Conservation (phyloP, 805 yeast species). For the Kregervanrija fluxuum region DNA sequence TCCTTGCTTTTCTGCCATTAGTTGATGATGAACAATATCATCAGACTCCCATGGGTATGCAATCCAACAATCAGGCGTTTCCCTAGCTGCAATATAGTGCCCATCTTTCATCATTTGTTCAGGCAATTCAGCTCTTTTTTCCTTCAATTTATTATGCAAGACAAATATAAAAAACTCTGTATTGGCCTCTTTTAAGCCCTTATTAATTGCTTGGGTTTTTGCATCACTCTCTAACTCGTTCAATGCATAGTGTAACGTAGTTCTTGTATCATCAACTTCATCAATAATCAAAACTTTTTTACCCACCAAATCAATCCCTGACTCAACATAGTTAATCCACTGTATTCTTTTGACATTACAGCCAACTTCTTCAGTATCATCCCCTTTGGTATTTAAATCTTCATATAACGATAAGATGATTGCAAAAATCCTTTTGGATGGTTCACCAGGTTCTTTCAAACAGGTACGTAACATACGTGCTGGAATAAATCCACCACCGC, state of each 20-base stretch:
- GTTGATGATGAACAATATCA: constrained; percentile 68
- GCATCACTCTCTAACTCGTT: constrained; percentile 70
- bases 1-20: constrained; percentile 67
- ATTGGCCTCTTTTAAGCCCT: constrained; percentile 42
- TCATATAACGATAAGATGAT: constrained; percentile 89
- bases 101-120: constrained; percentile 50
- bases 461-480: constrained; percentile 94
- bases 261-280: constrained; percentile 83
- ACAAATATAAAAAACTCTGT: constrained; percentile 73
- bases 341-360: constrained; percentile 69
- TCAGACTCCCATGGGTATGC: constrained; percentile 84
- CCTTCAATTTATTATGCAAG: constrained; percentile 67
- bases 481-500: constrained; percentile 87
- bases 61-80: constrained; percentile 75
- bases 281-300: constrained; percentile 70
- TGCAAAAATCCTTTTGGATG: constrained; percentile 91
- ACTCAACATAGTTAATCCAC: constrained; percentile 72
- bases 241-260: constrained; percentile 74
- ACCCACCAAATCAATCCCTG: constrained; percentile 55
- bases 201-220: constrained; percentile 46
- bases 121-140: constrained; percentile 67
- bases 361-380: constrained; percentile 52
- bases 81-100: constrained; percentile 62
- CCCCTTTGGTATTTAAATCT: constrained; percentile 58
- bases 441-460: constrained; percentile 78